Percentiles rank a stretch among this genome's conserved stretches.
Evolutionary conservation across 2,329 filamentous ascomycete species (phyloP).

Genomic region (Aureobasidium sp.): DNA sequence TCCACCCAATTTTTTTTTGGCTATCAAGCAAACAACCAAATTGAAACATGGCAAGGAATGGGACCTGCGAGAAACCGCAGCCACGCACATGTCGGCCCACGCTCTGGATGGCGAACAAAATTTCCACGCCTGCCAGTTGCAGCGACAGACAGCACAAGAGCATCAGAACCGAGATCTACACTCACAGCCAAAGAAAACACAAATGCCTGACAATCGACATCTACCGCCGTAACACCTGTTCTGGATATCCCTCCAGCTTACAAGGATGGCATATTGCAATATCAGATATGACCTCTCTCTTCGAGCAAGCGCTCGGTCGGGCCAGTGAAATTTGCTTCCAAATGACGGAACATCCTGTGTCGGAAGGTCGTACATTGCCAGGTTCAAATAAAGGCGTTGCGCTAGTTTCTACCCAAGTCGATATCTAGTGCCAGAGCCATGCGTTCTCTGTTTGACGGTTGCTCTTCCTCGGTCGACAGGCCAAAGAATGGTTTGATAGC

Average conservation of each 20-base stretch:
- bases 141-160: not conserved
- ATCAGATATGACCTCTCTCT: too few relatives aligned
- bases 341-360: not conserved
- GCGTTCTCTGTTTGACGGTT: not conserved
- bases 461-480: constrained; percentile 18
- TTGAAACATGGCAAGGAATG: not conserved
- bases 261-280: not conserved
- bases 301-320: too few relatives aligned
- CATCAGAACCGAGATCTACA: not conserved
- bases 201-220: not conserved
- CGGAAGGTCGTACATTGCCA: not conserved
- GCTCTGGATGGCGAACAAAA: not conserved
- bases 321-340: too few relatives aligned
- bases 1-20: too few relatives aligned
- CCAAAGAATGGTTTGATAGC: constrained; percentile 65
- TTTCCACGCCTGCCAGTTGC: not conserved
- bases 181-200: not conserved
- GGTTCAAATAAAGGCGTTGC: not conserved
- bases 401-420: constrained; percentile 38
- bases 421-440: constrained; percentile 40
- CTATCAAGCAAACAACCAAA: not conserved
- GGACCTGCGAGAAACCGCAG: too few relatives aligned
- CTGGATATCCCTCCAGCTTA: not conserved
- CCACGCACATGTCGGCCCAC: not conserved
- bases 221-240: too few relatives aligned